These are phyloP conservation scores for Warburgia ugandensis DNA, from an alignment of 164 flowering plant species.

Conservation along the genomic window DNA sequence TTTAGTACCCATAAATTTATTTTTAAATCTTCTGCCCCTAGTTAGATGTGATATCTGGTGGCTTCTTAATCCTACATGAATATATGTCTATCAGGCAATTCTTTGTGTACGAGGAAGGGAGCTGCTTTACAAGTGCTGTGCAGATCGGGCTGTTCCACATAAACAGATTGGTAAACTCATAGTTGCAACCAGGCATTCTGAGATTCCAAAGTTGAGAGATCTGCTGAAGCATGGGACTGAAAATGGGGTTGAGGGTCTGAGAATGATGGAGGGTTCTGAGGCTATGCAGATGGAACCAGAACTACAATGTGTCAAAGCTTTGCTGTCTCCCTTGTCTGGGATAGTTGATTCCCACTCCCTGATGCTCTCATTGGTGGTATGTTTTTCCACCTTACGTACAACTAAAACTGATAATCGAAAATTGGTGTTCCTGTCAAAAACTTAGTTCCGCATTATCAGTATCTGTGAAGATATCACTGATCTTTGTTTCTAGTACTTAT, in stretches of 20 bases:
- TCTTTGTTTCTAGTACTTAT: too few species aligned
- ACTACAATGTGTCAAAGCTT: constrained; percentile 67
- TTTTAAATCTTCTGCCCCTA: too few species aligned
- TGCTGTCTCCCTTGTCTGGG: constrained; percentile 68
- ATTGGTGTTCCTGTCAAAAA: background rate
- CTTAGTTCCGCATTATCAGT: too few species aligned
- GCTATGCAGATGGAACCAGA: constrained; percentile 74
- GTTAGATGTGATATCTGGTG: too few species aligned
- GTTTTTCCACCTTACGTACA: constrained; percentile 7
- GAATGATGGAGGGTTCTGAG: constrained; percentile 64
- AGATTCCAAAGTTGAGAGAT: constrained; percentile 48
- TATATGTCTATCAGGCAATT: constrained; percentile 58
- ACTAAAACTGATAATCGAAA: background rate
- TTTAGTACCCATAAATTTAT: too few species aligned
- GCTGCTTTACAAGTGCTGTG: constrained; percentile 63
- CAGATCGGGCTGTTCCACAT: constrained; percentile 56
- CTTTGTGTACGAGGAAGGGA: constrained; percentile 72
- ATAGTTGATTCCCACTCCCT: constrained; percentile 76
- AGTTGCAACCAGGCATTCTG: constrained; percentile 61
- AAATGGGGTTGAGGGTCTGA: constrained; percentile 75
- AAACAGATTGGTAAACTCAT: constrained; percentile 79
- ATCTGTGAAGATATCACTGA: too few species aligned
- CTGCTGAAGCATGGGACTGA: constrained; percentile 41
- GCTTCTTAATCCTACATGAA: too few species aligned
- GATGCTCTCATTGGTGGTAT: constrained; percentile 82